Evolutionary conservation across 495 filamentous ascomycete species (phyloP).

Genomic region (Aspergillus hancockii): DNA sequence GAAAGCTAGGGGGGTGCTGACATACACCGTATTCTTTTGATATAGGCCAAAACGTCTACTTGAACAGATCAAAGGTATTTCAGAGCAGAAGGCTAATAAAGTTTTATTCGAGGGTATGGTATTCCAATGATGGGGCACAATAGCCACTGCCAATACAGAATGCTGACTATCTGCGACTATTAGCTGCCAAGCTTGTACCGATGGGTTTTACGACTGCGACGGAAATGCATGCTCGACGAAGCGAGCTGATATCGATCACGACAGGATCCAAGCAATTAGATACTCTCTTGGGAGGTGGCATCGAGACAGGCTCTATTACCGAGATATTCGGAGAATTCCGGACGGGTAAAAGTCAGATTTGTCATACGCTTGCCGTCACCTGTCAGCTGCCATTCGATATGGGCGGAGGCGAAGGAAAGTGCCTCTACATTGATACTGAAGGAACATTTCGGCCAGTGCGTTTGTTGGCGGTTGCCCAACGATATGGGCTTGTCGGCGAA

Average conservation of each 20-base stretch:
- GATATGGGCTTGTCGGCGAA: conserved; percentile 91
- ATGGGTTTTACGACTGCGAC: conserved; percentile 99
- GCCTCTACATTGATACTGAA: conserved; percentile 98
- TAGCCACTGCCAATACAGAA: conserved; percentile 3
- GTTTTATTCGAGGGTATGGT: conserved; percentile 84
- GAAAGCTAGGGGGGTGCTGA: conserved; percentile 6
- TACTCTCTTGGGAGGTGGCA: conserved; percentile 88
- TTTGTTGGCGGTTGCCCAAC: conserved; percentile 84
- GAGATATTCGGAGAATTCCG: conserved; percentile 98
- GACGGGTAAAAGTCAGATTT: conserved; percentile 97
- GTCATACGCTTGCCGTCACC: conserved; percentile 96
- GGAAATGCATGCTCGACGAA: conserved; percentile 96
- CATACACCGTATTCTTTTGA: background rate
- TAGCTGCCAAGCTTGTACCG: conserved; percentile 91
- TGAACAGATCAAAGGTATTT: conserved; percentile 96
- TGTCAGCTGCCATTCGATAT: conserved; percentile 98
- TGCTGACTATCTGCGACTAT: background rate
- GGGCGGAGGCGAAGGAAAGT: conserved; percentile 98
- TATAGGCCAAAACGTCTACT: conserved; percentile 72
- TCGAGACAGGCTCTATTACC: conserved; percentile 98
- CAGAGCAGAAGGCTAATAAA: conserved; percentile 91
- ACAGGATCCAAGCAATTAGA: conserved; percentile 97
- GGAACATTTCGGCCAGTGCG: conserved; percentile 95
- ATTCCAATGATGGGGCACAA: conserved; percentile 10
- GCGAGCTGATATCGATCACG: conserved; percentile 95